These are phyloP conservation scores for Pyricularia pennisetigena DNA, from an alignment of 2,329 filamentous ascomycete species.

Conservation along the genomic window DNA sequence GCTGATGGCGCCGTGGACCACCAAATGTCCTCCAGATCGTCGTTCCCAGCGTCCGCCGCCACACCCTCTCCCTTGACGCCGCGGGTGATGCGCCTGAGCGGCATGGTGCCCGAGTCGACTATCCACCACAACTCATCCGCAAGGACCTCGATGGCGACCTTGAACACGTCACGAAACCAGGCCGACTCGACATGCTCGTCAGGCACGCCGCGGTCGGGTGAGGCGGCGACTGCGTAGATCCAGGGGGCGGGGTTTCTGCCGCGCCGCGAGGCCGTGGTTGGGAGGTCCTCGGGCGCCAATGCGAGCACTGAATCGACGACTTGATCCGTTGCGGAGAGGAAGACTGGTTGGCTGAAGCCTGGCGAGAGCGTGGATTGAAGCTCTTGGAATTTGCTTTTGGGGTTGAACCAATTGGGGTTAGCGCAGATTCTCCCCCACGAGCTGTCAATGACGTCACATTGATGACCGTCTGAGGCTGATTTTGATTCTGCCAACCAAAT, in stretches of 20 bases:
- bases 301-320: constrained; percentile 1
- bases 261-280: not conserved
- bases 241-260: not conserved
- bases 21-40: not conserved
- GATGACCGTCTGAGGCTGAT: no score
- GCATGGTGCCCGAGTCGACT: constrained; percentile 1
- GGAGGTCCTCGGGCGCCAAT: not conserved
- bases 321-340: not conserved
- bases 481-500: no score
- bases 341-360: not conserved
- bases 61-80: constrained; percentile 2
- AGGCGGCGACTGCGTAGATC: not conserved
- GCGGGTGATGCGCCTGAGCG: constrained; percentile 3
- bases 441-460: not conserved
- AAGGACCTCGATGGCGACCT: constrained; percentile 4
- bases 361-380: not conserved
- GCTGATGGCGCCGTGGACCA: constrained; percentile 3
- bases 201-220: not conserved
- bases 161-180: constrained; percentile 2
- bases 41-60: constrained; percentile 2
- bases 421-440: not conserved
- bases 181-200: not conserved
- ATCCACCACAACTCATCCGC: constrained; percentile 4
- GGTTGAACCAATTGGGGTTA: not conserved
- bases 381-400: not conserved